Percentiles rank a stretch among this genome's conserved stretches.
Evolutionary conservation across 169 alveolate species (phyloP).

Genomic region (Perkinsus marinus): DNA sequence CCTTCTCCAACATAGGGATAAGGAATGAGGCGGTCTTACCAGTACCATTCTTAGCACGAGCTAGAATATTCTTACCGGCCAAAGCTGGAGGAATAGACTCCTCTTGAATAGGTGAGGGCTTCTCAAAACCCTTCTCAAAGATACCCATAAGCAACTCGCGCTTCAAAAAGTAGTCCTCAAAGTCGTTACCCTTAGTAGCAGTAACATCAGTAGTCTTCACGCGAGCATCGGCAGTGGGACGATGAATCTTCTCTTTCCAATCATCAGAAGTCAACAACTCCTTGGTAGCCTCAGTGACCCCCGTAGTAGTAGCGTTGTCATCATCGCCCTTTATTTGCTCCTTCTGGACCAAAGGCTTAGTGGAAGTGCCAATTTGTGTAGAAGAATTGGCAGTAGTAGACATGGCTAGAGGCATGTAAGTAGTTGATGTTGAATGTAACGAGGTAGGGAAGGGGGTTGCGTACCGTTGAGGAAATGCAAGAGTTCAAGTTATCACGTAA

Average conservation of each 20-base stretch:
- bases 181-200: constrained; percentile 92
- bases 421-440: too few relatives aligned
- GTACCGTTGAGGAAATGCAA: neutral
- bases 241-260: neutral
- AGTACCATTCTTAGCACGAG: constrained; percentile 99
- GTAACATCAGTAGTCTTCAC: constrained; percentile 72
- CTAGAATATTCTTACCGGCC: constrained; percentile 86
- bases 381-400: neutral
- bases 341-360: neutral
- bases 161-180: constrained; percentile 86
- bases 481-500: neutral
- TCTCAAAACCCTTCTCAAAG: constrained; percentile 93
- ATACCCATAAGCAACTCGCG: constrained; percentile 90
- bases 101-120: constrained; percentile 97
- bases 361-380: neutral
- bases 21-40: constrained; percentile 99
- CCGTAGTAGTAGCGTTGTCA: neutral
- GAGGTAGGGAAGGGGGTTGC: neutral
- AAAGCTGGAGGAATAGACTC: constrained; percentile 94
- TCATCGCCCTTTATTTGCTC: neutral
- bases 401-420: neutral
- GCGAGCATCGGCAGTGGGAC: neutral
- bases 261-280: neutral
- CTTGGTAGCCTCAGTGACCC: neutral
- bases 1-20: constrained; percentile 86